A percentile compares a stretch with the other conserved stretches of the same genome.
Conservation (phyloP, 2,329 filamentous ascomycete genomes). For the Aspergillus pseudoterreus region DNA sequence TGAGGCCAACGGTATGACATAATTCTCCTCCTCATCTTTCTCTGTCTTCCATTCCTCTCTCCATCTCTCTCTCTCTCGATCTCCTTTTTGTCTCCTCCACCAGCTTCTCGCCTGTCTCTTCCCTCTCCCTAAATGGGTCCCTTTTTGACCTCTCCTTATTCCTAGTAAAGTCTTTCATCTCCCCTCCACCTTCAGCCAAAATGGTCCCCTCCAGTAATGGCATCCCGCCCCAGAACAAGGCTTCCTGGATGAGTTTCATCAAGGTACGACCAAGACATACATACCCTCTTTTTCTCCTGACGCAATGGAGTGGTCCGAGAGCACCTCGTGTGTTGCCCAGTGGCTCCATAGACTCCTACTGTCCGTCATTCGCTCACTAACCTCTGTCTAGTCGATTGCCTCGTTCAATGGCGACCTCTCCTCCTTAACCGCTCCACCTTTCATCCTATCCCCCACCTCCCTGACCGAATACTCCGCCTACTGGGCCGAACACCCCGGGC, state of each 20-base stretch:
- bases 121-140: background rate
- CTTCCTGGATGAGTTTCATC: constrained; percentile 47
- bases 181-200: background rate
- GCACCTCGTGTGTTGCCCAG: background rate
- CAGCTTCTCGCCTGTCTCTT: background rate
- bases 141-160: background rate
- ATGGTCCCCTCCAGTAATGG: constrained; percentile 35
- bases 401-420: constrained; percentile 80
- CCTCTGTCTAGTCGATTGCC: constrained; percentile 57
- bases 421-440: constrained; percentile 75
- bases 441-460: constrained; percentile 75
- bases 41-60: background rate
- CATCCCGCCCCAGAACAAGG: constrained; percentile 41
- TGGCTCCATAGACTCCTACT: background rate
- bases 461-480: constrained; percentile 78
- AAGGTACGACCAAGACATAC: constrained; percentile 31
- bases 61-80: background rate
- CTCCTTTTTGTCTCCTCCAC: background rate
- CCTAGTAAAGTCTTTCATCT: background rate
- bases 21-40: background rate
- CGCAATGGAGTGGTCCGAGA: background rate
- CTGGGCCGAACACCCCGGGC: constrained; percentile 72
- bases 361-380: background rate
- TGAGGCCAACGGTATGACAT: background rate
- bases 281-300: background rate